phyloP scores from a whole-genome alignment of 106 monocot species.

The Acanthochlamys bracteata region DNA sequence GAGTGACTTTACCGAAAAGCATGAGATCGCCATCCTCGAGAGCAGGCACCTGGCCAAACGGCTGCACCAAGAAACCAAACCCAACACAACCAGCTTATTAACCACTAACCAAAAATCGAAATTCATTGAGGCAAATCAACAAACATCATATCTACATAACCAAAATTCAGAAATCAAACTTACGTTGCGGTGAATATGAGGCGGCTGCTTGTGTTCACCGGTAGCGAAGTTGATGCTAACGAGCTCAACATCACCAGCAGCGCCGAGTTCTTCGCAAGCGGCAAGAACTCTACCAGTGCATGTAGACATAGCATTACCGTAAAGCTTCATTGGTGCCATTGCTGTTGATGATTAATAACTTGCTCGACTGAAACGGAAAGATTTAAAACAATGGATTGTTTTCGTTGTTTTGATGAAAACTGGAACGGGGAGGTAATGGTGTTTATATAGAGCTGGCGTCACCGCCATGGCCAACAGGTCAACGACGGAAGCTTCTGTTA shows the following conservation, averaged over 20 bases:
- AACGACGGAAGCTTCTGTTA: too few species aligned
- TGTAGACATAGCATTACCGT: slow-evolving; percentile 14
- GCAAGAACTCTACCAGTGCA: slow-evolving; percentile 23
- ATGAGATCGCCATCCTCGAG: slow-evolving; percentile 27
- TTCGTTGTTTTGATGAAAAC: too few species aligned
- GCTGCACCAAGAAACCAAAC: slow-evolving; percentile 12
- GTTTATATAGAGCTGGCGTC: too few species aligned
- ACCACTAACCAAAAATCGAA: too few species aligned
- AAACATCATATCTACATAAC: neutral
- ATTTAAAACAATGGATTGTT: too few species aligned
- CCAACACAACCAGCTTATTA: neutral
- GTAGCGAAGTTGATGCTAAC: slow-evolving; percentile 20
- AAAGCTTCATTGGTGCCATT: slow-evolving; percentile 21
- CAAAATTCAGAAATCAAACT: neutral
- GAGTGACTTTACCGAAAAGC: slow-evolving; percentile 29
- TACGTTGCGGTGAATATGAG: slow-evolving; percentile 33
- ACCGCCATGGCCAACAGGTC: too few species aligned
- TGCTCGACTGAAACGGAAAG: too few species aligned
- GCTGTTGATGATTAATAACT: neutral
- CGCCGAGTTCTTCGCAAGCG: slow-evolving; percentile 23
- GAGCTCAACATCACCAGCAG: slow-evolving; percentile 20
- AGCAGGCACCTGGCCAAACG: slow-evolving; percentile 30
- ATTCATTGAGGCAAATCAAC: neutral
- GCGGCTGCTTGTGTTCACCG: slow-evolving; percentile 40
- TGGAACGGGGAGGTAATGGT: too few species aligned